These are phyloP conservation scores for Marchantia polymorpha DNA, from an alignment of 225 moss, liverwort and hornwort genomes.

Conservation along the genomic window DNA sequence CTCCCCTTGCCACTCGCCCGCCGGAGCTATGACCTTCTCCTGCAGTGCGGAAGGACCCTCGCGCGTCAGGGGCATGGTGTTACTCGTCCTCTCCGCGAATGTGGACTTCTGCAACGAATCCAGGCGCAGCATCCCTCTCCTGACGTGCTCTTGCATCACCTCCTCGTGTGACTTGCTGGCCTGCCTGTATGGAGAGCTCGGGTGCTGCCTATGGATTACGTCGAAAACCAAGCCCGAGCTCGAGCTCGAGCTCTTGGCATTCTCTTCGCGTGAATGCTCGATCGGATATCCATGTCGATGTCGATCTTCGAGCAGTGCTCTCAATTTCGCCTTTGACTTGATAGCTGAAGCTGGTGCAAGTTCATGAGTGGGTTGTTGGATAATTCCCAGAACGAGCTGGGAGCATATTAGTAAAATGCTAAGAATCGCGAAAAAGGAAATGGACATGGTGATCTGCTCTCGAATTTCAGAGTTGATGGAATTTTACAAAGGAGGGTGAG, in stretches of 20 bases:
- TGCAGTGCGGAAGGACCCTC: neutral
- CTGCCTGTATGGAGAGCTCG: constrained; percentile 6
- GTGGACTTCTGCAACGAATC: constrained; percentile 3
- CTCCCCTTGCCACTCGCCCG: constrained; percentile 23
- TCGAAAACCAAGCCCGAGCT: neutral
- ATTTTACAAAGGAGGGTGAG: too few species aligned
- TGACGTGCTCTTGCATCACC: constrained; percentile 2
- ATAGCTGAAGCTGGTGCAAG: neutral
- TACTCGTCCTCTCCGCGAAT: neutral
- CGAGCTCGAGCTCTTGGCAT: neutral
- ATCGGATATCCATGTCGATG: neutral
- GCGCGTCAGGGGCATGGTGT: neutral
- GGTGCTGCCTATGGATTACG: constrained; percentile 13
- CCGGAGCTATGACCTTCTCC: neutral
- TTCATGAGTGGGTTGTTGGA: neutral
- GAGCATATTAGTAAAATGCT: neutral
- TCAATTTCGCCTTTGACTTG: neutral
- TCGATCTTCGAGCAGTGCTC: neutral
- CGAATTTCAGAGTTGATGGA: neutral
- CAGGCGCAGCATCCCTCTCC: neutral
- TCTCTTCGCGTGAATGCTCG: neutral
- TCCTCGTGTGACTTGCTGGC: neutral
- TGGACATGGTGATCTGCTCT: neutral
- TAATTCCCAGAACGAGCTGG: neutral
- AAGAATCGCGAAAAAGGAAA: neutral